Percentiles rank a stretch among this genome's conserved stretches.
phyloP scores from a whole-genome alignment of 2,329 filamentous ascomycete species.

The Aotearoamyces nothofagi region DNA sequence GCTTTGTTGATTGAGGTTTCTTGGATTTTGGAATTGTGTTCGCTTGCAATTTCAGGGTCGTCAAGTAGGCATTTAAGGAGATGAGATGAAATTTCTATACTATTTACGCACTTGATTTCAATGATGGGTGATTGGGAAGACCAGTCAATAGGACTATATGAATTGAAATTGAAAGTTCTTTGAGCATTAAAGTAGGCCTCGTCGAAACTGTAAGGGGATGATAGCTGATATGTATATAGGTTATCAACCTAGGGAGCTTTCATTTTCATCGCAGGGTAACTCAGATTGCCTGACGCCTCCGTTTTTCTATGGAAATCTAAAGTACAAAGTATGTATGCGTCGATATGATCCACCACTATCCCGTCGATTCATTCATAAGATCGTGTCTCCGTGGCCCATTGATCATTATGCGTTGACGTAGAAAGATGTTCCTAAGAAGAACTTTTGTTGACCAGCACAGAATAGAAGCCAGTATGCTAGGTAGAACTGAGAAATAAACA shows the following conservation, averaged over 20 bases:
- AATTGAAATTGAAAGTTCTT: background rate
- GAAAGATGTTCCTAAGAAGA: too few relatives aligned
- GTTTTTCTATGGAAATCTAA: conserved; percentile 1
- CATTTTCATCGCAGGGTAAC: background rate
- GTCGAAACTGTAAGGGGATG: background rate
- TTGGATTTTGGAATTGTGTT: too few relatives aligned
- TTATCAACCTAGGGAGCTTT: background rate
- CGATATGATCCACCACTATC: background rate
- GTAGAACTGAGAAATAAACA: too few relatives aligned
- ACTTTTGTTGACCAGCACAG: too few relatives aligned
- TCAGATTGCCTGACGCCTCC: too few relatives aligned
- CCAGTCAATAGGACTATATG: background rate
- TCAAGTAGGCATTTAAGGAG: too few relatives aligned
- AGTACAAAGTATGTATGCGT: conserved; percentile 1
- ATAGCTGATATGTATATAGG: background rate
- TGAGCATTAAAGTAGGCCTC: background rate
- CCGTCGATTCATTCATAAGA: conserved; percentile 8
- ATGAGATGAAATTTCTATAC: too few relatives aligned
- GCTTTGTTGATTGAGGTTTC: too few relatives aligned
- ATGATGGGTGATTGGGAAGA: too few relatives aligned
- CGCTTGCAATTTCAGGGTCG: too few relatives aligned
- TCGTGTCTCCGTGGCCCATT: conserved; percentile 11
- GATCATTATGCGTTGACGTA: conserved; percentile 11
- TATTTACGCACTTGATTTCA: too few relatives aligned
- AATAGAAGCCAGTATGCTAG: too few relatives aligned